Conservation (phyloP, 768 basidiomycete genomes). For the Lactarius pseudohatsudake region DNA sequence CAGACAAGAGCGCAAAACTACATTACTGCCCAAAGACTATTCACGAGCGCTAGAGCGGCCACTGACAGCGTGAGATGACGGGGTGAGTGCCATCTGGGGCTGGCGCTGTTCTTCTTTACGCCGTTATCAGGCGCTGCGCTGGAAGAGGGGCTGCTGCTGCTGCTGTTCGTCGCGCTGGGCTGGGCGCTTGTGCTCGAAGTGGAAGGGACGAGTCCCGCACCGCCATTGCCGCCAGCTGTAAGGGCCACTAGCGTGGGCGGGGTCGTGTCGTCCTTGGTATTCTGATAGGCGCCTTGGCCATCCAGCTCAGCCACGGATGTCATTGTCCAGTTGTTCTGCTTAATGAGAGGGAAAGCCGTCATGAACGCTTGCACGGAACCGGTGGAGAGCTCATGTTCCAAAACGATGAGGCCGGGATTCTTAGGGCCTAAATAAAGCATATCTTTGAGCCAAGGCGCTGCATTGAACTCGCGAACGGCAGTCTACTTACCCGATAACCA, state of each 20-base stretch:
- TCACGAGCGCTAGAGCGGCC: not conserved
- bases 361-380: constrained; percentile 67
- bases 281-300: constrained; percentile 26
- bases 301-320: constrained; percentile 48
- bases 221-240: constrained; percentile 18
- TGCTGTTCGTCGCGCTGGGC: not conserved
- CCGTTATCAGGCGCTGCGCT: not conserved
- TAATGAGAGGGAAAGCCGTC: constrained; percentile 59
- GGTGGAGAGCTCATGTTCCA: constrained; percentile 80
- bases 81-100: not conserved
- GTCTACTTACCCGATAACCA: constrained; percentile 54
- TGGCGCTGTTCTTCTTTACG: not conserved
- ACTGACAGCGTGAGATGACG: not conserved
- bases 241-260: not conserved
- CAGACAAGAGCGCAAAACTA: not conserved
- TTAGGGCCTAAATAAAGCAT: constrained; percentile 53
- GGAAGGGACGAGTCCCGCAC: constrained; percentile 10
- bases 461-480: not conserved
- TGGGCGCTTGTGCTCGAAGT: constrained; percentile 1
- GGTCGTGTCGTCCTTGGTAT: not conserved
- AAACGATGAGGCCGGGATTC: constrained; percentile 71
- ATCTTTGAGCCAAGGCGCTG: not conserved
- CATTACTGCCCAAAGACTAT: not conserved
- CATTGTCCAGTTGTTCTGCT: constrained; percentile 68
- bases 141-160: not conserved